Percentiles rank a stretch among this genome's conserved stretches.
These are phyloP conservation scores for Coelastrella sp. DNA, from an alignment of 139 green algal species.

Conservation along the genomic window DNA sequence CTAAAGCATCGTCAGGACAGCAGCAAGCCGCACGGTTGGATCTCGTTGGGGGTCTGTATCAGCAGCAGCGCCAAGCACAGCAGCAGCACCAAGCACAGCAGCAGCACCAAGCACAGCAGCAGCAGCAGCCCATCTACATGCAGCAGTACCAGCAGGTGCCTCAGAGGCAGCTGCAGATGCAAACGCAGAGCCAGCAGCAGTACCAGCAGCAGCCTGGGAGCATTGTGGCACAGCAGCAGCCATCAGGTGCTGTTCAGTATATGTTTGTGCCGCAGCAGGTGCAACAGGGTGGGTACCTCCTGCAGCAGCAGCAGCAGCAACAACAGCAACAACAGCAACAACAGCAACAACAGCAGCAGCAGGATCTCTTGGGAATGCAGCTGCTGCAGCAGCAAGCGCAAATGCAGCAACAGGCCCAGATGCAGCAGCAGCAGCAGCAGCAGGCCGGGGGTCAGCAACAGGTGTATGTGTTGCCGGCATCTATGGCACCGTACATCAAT, in stretches of 20 bases:
- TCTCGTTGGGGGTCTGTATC: not conserved
- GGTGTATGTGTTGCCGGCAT: not conserved
- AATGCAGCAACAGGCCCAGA: slow-evolving; percentile 10
- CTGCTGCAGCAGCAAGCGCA: not conserved
- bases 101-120: not conserved
- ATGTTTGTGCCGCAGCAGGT: not conserved
- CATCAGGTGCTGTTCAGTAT: too few relatives aligned
- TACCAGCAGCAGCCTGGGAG: not conserved
- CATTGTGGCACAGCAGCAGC: not conserved
- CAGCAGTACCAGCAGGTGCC: not conserved
- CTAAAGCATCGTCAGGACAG: too few relatives aligned
- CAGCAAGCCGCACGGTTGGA: not conserved
- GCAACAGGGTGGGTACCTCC: not conserved
- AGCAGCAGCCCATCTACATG: not conserved
- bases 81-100: too few relatives aligned
- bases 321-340: not conserved
- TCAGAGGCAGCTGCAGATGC: not conserved
- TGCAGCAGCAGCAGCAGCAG: not conserved
- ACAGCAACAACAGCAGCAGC: not conserved
- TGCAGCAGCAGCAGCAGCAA: not conserved
- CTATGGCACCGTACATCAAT: not conserved
- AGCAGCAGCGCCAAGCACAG: not conserved
- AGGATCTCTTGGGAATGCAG: not conserved
- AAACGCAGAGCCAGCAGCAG: not conserved
- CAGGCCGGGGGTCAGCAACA: not conserved